Conservation (phyloP, 345 rosid species). For the Pelargonium nanum region DNA sequence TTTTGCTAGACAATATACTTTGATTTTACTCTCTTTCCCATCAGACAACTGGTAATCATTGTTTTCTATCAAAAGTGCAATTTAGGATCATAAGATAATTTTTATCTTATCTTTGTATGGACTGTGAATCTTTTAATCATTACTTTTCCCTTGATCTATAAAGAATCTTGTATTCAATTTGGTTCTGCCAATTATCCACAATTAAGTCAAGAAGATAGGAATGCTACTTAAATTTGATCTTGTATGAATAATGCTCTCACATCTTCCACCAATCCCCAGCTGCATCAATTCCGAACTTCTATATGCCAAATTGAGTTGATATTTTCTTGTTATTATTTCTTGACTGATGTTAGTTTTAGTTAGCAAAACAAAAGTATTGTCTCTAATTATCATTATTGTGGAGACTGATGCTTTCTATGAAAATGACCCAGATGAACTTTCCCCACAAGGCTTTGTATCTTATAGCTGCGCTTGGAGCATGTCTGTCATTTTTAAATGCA, state of each 20-base stretch:
- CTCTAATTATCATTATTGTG: background rate
- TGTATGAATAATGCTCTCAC: background rate
- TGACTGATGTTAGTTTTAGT: background rate
- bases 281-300: background rate
- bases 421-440: conserved; percentile 27
- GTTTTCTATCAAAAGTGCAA: background rate
- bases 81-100: no score
- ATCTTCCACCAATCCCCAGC: background rate
- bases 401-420: conserved; percentile 4
- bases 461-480: conserved; percentile 51
- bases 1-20: conserved; percentile 1
- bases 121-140: background rate
- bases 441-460: conserved; percentile 37
- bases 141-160: background rate
- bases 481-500: conserved; percentile 48
- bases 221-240: background rate
- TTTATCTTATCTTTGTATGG: no score
- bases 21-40: background rate
- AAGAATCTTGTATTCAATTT: background rate
- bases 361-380: background rate
- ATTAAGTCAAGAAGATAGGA: background rate
- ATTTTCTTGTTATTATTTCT: background rate
- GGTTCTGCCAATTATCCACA: background rate
- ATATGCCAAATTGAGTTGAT: background rate
- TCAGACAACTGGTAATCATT: background rate